phyloP scores from a whole-genome alignment of 2,329 filamentous ascomycete genomes.

The Capronia americana region DNA sequence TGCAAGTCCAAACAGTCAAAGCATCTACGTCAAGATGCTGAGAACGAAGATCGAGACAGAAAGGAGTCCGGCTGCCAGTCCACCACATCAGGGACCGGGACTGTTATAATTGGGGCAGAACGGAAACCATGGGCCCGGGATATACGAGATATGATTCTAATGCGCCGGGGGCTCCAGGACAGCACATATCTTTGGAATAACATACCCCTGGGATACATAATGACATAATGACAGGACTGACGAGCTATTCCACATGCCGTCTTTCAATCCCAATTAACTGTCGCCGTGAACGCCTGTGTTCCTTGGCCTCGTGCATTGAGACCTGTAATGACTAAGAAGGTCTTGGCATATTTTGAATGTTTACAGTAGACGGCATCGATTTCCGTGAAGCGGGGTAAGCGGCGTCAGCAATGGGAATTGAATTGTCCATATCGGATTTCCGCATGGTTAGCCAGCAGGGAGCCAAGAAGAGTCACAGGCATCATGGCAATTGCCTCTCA shows the following conservation, averaged over 20 bases:
- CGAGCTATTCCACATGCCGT: background rate
- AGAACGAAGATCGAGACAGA: slow-evolving; percentile 38
- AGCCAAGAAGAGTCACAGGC: no score
- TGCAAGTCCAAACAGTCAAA: slow-evolving; percentile 39
- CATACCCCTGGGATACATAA: background rate
- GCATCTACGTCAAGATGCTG: slow-evolving; percentile 40
- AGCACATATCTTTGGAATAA: background rate
- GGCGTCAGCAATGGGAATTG: background rate
- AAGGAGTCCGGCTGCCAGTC: slow-evolving; percentile 29
- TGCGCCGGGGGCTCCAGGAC: background rate
- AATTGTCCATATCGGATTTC: background rate
- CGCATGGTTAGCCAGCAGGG: background rate
- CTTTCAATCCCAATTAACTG: background rate
- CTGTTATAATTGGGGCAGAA: background rate
- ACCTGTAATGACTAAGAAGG: no score
- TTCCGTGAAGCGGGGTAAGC: background rate
- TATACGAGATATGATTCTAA: background rate
- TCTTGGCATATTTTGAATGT: background rate
- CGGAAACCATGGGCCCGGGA: background rate
- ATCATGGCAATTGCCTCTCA: background rate
- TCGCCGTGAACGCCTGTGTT: background rate
- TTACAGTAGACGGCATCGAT: background rate
- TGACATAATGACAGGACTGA: background rate
- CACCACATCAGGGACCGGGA: slow-evolving; percentile 9
- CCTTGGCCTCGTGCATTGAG: no score